Evolutionary conservation across 495 filamentous ascomycete genomes (phyloP), one percentile per base, ranked within the genome.

Genomic region (Penicillium odoratum): DNA sequence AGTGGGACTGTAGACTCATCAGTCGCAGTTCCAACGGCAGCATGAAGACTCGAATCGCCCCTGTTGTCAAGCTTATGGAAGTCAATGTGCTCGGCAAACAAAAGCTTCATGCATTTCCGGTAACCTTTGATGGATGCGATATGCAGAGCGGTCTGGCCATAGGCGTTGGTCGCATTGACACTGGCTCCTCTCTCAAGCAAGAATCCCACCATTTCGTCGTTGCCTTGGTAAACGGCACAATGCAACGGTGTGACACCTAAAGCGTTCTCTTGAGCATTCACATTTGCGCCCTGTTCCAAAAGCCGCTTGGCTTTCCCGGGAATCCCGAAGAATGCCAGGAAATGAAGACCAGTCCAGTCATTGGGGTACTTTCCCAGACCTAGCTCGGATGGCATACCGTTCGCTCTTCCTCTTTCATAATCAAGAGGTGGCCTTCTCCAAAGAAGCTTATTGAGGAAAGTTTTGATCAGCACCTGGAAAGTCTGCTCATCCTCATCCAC

Each of bases 171-270:
- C 0, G 65, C 63, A 59, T 75, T 67, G 28, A 55, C 38, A 43
- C 75, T 60, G 7, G 62, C 69, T 6, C 55, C 55, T 40, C 67
- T 49, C 5, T 67, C 58, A 6, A 79, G 60, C 2, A 81, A 52
- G 0, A 77, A 63, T 36, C 69, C 69, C 7, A 73, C 64, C 63
- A 78, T 76, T n/a, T 72, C 63, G 0, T 73, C 72, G 31, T 78
- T 54, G 3, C 78, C 76, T 9, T 48, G 64, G 36, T 62, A 51
- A 1, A 72, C 70, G 0, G 76, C 77, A 54, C 73, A 75, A n/a
- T 75, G 73, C 3, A 75, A 43, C 15, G 71, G 61, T 0, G 66
- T 70, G 0, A 71, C 3, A 3, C 61, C 51, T 0, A 70, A 38
- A 0, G 40, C 29, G 15, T 75, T 74, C 5, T 75, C 66, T 0